A percentile compares a stretch with the other conserved stretches of the same genome.
Conservation (phyloP, 2,329 filamentous ascomycete genomes). For the Neofusicoccum cordaticola region DNA sequence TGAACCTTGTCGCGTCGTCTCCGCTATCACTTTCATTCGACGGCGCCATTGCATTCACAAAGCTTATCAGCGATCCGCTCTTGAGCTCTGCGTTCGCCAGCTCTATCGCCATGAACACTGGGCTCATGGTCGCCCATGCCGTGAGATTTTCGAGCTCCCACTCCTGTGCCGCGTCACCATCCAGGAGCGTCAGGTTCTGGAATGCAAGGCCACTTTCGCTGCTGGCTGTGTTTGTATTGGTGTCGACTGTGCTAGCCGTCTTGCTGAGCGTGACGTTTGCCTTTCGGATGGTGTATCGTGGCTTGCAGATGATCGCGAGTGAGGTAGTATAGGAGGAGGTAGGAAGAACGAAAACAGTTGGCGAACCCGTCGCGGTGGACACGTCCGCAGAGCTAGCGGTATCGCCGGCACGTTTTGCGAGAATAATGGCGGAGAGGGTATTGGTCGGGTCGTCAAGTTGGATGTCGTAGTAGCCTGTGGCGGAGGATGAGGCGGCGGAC, state of each 20-base stretch:
- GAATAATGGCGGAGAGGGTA: too few relatives aligned
- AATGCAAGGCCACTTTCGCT: not conserved
- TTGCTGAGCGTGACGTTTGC: not conserved
- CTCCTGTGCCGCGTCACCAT: not conserved
- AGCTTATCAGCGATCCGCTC: not conserved
- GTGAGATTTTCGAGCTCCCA: not conserved
- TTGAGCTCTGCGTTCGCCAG: not conserved
- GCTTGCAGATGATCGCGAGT: not conserved
- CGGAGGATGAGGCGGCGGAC: not conserved
- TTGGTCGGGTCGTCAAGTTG: too few relatives aligned
- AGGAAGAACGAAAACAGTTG: not conserved
- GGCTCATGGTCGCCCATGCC: not conserved
- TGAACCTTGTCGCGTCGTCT: not conserved
- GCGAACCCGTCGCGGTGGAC: too few relatives aligned
- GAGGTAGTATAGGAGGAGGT: not conserved
- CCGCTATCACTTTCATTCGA: not conserved
- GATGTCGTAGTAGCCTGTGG: too few relatives aligned
- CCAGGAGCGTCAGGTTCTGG: not conserved
- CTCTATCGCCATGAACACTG: not conserved
- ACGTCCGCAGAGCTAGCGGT: too few relatives aligned
- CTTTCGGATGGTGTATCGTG: not conserved
- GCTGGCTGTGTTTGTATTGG: not conserved
- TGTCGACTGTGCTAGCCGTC: not conserved
- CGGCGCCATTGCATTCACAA: not conserved
- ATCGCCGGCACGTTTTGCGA: not conserved